Evolutionary conservation across 2,329 filamentous ascomycete species (phyloP).

Genomic region (Scedosporium apiospermum): DNA sequence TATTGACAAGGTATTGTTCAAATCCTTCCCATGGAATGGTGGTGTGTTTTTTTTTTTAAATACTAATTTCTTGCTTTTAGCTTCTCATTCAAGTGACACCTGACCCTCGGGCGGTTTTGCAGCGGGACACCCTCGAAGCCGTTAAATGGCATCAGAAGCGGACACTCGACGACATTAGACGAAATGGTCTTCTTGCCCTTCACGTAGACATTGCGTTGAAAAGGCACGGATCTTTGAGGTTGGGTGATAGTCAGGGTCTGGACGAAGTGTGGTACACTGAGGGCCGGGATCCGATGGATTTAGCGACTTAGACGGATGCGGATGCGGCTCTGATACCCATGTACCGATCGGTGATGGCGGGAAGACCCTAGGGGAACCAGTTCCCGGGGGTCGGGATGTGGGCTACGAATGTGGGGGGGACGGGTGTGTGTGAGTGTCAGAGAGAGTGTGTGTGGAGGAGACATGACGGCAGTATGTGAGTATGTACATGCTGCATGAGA

Average conservation of each 20-base stretch:
- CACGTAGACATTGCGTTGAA: slow-evolving; percentile 43
- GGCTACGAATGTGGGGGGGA: background rate
- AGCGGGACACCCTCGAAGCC: slow-evolving; percentile 57
- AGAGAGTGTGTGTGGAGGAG: background rate
- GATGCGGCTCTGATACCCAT: background rate
- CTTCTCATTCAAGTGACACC: slow-evolving; percentile 63
- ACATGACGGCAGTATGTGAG: too few relatives aligned
- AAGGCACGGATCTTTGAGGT: slow-evolving; percentile 11
- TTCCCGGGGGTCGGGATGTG: background rate
- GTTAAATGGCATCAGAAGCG: slow-evolving; percentile 65
- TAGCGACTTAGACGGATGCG: background rate
- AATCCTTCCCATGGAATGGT: background rate
- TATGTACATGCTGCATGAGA: background rate
- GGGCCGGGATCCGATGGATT: slow-evolving; percentile 4
- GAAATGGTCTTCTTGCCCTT: slow-evolving; percentile 65
- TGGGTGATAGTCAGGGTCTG: slow-evolving; percentile 9
- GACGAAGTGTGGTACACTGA: slow-evolving; percentile 27
- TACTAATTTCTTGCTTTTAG: slow-evolving; percentile 23
- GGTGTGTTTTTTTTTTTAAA: background rate
- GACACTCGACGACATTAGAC: slow-evolving; percentile 65
- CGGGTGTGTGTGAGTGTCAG: background rate
- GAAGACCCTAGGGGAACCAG: background rate
- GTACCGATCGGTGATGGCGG: background rate
- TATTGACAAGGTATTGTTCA: slow-evolving; percentile 55
- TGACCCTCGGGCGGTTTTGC: slow-evolving; percentile 59